Base-by-base conservation (phyloP, 192 early-diverging fungal genomes). In the Umbelopsis sp. region DNA sequence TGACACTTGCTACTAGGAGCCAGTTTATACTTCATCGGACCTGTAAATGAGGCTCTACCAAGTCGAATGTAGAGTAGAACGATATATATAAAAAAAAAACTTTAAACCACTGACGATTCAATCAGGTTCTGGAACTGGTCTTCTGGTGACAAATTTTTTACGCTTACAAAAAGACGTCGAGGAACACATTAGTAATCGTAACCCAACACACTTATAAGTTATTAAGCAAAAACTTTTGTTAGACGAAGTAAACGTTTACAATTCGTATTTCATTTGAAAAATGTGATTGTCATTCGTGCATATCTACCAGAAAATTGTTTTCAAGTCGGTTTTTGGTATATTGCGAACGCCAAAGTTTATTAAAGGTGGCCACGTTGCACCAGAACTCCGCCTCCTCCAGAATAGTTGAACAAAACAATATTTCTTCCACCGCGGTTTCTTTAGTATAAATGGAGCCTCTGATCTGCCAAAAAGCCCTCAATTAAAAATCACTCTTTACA, bases 121-220 rank as follows among this genome's bases (percentile, higher is more conserved):
- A 36, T 16, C 16, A 34, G 56, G 56, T 62, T 62, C 56, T 62
- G 56, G 56, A 62, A 16, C 56, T 32, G 26, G 26, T 62, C 56
- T 14, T n/a, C 24, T n/a, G 17, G 26, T 62, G 56, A 62, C 56
- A 62, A 31, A 20, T 31, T 10, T 62, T n/a, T 62, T 32, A 16
- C 10, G 2, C 3, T 2, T 62, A 26, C 10, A 53, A 22, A 53
- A 12, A 12, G 26, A 53, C 22, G 4, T 4, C 25, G 24, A 12
- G 24, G 10, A 7, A 22, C 0, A 14, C 22, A 6, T 53, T 8
- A 29, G 9, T 5, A 26, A 2, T 26, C 2, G 22, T 25, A 12
- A 8, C 0, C 6, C 21, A 3, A 53, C 14, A 8, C 24, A 25
- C 4, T 25, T 10, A 2, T 6, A 50, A n/a, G n/a, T n/a, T n/a